Evolutionary conservation across 208 protist species (phyloP).

Genomic region (Naegleria lovaniensis): DNA sequence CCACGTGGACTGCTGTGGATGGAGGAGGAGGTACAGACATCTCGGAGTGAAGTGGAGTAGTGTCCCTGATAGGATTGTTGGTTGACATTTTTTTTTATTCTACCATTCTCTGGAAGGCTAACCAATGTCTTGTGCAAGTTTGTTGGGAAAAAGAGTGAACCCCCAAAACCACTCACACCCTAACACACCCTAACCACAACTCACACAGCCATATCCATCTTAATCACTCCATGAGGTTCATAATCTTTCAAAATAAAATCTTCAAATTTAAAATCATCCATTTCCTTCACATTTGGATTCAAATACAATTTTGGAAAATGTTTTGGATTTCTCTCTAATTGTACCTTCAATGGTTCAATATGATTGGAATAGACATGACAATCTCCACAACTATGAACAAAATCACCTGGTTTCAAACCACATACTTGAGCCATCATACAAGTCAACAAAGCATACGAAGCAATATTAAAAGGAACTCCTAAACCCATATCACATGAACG

Average conservation of each 20-base stretch:
- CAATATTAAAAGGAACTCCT: slow-evolving; percentile 98
- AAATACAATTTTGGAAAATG: slow-evolving; percentile 77
- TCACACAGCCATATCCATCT: slow-evolving; percentile 95
- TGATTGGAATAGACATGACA: slow-evolving; percentile 96
- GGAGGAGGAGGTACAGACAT: no score
- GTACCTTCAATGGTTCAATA: slow-evolving; percentile 86
- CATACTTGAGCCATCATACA: slow-evolving; percentile 79
- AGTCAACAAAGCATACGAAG: slow-evolving; percentile 91
- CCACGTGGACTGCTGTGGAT: no score
- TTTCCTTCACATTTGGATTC: slow-evolving; percentile 52
- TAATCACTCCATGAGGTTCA: slow-evolving; percentile 82
- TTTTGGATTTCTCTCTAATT: slow-evolving; percentile 76
- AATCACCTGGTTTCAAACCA: slow-evolving; percentile 85
- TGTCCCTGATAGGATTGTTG: no score
- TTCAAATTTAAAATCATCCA: slow-evolving; percentile 80
- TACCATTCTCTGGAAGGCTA: no score
- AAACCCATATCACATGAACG: slow-evolving; percentile 92
- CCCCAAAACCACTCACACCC: no score
- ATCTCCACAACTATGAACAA: slow-evolving; percentile 94
- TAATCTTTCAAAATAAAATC: slow-evolving; percentile 91
- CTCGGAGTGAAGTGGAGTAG: no score
- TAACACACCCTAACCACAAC: no score
- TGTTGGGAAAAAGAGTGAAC: no score
- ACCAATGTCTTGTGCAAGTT: no score
- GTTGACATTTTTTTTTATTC: no score